A percentile compares a stretch with the other conserved stretches of the same genome.
These are phyloP conservation scores for Torulaspora microellipsoides DNA, from an alignment of 805 yeast species.

Conservation along the genomic window DNA sequence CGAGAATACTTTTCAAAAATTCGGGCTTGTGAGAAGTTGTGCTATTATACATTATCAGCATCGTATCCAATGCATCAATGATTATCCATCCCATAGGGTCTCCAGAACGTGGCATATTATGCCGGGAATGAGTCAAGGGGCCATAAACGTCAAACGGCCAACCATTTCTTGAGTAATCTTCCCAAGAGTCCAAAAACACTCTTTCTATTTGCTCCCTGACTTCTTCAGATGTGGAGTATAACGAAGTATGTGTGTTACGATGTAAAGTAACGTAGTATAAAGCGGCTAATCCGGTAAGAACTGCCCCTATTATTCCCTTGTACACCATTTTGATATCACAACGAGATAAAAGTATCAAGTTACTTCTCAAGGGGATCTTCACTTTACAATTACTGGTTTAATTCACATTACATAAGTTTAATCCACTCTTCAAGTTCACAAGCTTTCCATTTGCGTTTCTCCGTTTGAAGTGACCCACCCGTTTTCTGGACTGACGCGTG, in stretches of 20 bases:
- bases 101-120: conserved; percentile 64
- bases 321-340: conserved; percentile 3
- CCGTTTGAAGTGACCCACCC: conserved; percentile 9
- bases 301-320: conserved; percentile 7
- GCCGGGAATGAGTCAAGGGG: conserved; percentile 59
- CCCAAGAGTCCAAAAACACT: conserved; percentile 76
- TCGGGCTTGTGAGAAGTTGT: conserved; percentile 19
- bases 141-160: conserved; percentile 81
- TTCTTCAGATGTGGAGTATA: conserved; percentile 6
- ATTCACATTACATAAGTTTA: too few relatives aligned
- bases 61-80: conserved; percentile 80
- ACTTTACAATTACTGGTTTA: too few relatives aligned
- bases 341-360: too few relatives aligned
- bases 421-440: too few relatives aligned
- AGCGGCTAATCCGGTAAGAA: conserved; percentile 11
- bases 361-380: too few relatives aligned
- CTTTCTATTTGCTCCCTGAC: conserved; percentile 47
- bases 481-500: too few relatives aligned
- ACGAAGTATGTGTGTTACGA: neutral
- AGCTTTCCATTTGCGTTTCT: too few relatives aligned
- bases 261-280: conserved; percentile 5
- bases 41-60: conserved; percentile 65
- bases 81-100: conserved; percentile 88
- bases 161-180: conserved; percentile 59
- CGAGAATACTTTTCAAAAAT: conserved; percentile 50